These are phyloP conservation scores for Oryza brachyantha DNA, from an alignment of 176 grass and related monocot genomes.

Conservation along the genomic window DNA sequence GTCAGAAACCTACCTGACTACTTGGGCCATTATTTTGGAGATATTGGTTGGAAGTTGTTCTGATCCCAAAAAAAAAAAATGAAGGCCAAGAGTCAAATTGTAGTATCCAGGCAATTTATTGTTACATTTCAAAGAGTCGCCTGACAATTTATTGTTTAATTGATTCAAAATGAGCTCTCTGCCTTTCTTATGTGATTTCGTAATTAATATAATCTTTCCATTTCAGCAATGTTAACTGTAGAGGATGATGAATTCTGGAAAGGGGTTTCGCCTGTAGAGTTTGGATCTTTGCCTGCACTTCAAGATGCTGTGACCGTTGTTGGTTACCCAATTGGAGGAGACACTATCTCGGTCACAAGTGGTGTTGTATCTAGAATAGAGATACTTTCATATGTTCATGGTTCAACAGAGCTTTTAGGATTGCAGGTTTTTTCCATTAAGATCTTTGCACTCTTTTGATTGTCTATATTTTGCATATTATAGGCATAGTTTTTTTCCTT, in stretches of 20 bases:
- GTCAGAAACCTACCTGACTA: neutral
- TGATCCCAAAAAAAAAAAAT: neutral
- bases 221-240: constrained; percentile 85
- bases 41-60: neutral
- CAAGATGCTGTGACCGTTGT: constrained; percentile 96
- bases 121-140: neutral
- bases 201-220: constrained; percentile 11
- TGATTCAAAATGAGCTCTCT: neutral
- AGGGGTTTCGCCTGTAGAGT: constrained; percentile 69
- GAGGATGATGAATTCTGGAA: constrained; percentile 97
- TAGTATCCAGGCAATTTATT: neutral
- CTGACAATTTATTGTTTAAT: neutral
- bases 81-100: neutral
- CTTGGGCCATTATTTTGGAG: neutral
- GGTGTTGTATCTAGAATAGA: constrained; percentile 97
- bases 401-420: constrained; percentile 92
- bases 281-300: constrained; percentile 81
- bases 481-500: neutral
- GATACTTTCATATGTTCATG: constrained; percentile 98
- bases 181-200: constrained; percentile 19
- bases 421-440: constrained; percentile 64
- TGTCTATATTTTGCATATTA: neutral
- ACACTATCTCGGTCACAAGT: constrained; percentile 96
- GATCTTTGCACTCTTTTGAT: constrained; percentile 13
- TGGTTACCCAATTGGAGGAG: constrained; percentile 97